Conservation (phyloP, 202 grass and related monocot genomes). For the Hordeum pubiflorum region DNA sequence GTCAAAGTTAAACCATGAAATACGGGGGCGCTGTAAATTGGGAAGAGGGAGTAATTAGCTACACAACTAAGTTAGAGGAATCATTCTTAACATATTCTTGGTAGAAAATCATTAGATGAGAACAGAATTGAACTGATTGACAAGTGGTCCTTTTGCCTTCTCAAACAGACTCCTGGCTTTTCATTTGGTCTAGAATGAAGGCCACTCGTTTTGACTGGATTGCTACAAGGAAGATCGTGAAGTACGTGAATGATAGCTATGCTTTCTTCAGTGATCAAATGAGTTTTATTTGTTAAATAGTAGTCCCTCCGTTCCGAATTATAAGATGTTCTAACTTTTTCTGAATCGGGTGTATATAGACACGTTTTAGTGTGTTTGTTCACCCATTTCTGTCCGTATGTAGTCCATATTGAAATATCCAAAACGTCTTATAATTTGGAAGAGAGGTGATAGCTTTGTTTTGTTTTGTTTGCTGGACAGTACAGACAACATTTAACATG, state of each 20-base stretch:
- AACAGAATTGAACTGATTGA: slow-evolving; percentile 29
- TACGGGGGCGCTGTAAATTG: not conserved
- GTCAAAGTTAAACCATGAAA: not conserved
- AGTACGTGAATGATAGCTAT: slow-evolving; percentile 38
- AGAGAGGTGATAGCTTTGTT: not conserved
- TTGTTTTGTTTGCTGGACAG: slow-evolving; percentile 24
- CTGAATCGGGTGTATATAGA: no score
- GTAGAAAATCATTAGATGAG: slow-evolving; percentile 24
- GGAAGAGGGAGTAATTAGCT: not conserved
- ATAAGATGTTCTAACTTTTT: no score
- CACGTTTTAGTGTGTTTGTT: no score
- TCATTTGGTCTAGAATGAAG: slow-evolving; percentile 76
- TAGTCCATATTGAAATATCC: no score
- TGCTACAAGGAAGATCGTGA: slow-evolving; percentile 42
- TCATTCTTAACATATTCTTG: slow-evolving; percentile 23
- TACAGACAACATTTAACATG: not conserved
- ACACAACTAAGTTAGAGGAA: not conserved
- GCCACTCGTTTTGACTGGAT: slow-evolving; percentile 33
- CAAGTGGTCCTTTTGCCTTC: slow-evolving; percentile 43
- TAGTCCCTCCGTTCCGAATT: not conserved
- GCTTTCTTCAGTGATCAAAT: slow-evolving; percentile 27
- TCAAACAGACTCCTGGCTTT: slow-evolving; percentile 77
- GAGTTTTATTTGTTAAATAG: slow-evolving; percentile 2
- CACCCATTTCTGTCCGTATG: no score
- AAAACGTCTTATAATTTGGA: no score